Percentiles rank a stretch among this genome's conserved stretches.
These are phyloP conservation scores for Ramicandelaber brevisporus DNA, from an alignment of 192 early-diverging fungal genomes.

Conservation along the genomic window DNA sequence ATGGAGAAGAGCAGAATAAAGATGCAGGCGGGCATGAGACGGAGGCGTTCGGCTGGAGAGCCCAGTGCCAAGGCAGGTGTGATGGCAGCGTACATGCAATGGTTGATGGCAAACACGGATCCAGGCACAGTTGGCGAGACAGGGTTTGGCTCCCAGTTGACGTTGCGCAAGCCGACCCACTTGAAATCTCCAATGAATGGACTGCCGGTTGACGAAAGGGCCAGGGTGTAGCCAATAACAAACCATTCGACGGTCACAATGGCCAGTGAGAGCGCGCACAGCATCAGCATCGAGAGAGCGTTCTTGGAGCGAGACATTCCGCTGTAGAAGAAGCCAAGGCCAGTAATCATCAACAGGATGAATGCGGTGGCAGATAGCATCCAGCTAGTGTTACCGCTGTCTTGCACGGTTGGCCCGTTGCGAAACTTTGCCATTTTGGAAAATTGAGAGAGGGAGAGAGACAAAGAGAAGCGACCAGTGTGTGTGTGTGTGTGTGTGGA, in stretches of 20 bases:
- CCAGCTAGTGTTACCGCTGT: slow-evolving; percentile 36
- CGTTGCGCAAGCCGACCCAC: slow-evolving; percentile 28
- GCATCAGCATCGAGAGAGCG: slow-evolving; percentile 49
- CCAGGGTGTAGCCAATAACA: slow-evolving; percentile 40
- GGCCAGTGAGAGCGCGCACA: slow-evolving; percentile 40
- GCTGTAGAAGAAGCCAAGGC: slow-evolving; percentile 52
- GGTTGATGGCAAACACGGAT: slow-evolving; percentile 37
- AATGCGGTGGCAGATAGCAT: slow-evolving; percentile 38
- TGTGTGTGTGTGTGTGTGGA: slow-evolving; percentile 1
- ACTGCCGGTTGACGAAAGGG: slow-evolving; percentile 29
- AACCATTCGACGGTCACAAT: slow-evolving; percentile 53
- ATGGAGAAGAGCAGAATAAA: slow-evolving; percentile 43
- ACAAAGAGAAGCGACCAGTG: slow-evolving; percentile 2
- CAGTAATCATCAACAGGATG: slow-evolving; percentile 52
- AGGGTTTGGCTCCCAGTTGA: slow-evolving; percentile 22
- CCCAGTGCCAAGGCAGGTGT: slow-evolving; percentile 46
- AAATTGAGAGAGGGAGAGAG: not conserved
- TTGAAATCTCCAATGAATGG: slow-evolving; percentile 44
- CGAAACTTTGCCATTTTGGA: not conserved
- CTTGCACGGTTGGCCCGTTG: slow-evolving; percentile 1
- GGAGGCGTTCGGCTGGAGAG: slow-evolving; percentile 45
- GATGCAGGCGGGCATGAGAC: slow-evolving; percentile 30
- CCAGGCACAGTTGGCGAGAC: slow-evolving; percentile 32
- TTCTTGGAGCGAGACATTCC: slow-evolving; percentile 53
- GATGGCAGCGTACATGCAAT: slow-evolving; percentile 57